Evolutionary conservation across 148 eudicot genomes (phyloP).

Genomic region (Dianthus caryophyllus): DNA sequence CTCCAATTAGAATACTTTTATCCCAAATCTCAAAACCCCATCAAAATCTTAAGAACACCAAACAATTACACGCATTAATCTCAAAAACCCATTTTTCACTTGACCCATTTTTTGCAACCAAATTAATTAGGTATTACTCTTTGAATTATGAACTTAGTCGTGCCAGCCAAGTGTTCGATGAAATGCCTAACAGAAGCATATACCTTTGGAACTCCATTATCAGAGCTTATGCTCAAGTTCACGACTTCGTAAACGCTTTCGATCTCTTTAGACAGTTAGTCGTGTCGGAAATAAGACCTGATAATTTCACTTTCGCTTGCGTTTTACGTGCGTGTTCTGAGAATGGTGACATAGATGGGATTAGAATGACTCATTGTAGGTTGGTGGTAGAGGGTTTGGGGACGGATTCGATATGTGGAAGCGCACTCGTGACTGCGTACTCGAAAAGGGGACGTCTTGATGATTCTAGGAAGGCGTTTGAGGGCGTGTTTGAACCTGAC

Average conservation of each 20-base stretch:
- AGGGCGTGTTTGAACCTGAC: conserved; percentile 44
- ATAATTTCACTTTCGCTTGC: conserved; percentile 77
- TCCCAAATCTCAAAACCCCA: conserved; percentile 43
- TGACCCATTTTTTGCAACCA: conserved; percentile 80
- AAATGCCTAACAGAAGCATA: conserved; percentile 51
- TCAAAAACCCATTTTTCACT: conserved; percentile 52
- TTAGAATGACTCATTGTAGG: conserved; percentile 52
- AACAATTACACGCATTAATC: conserved; percentile 55
- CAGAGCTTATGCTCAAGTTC: conserved; percentile 56
- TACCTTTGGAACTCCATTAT: conserved; percentile 85
- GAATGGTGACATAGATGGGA: conserved; percentile 28
- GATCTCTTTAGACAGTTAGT: conserved; percentile 44
- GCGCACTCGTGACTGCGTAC: conserved; percentile 68
- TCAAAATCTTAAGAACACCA: conserved; percentile 51
- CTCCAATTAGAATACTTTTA: conserved; percentile 38
- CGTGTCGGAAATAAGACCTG: conserved; percentile 51
- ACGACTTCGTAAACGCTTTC: conserved; percentile 40
- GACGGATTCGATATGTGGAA: conserved; percentile 50
- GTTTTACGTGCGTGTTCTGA: conserved; percentile 58
- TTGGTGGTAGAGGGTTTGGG: conserved; percentile 48
- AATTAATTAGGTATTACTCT: conserved; percentile 53
- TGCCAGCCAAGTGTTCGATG: conserved; percentile 66
- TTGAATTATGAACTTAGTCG: conserved; percentile 45
- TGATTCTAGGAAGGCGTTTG: conserved; percentile 58
- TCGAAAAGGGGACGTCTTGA: conserved; percentile 47